phyloP scores from a whole-genome alignment of 257 asterid genomes.

The Jasminum sambac region DNA sequence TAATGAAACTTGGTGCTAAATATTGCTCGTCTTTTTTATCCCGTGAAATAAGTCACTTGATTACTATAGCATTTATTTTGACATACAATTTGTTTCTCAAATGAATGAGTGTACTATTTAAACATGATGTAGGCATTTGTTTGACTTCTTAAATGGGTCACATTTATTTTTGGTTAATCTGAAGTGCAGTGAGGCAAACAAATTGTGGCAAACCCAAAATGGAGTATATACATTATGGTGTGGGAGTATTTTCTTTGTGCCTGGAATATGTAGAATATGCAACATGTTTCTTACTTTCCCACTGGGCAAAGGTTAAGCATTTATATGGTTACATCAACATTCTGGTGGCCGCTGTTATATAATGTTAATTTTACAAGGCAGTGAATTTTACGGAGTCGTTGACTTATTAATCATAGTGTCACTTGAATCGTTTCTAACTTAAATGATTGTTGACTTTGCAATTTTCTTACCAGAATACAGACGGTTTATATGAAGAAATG shows the following conservation, averaged over 20 bases:
- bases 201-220: background rate
- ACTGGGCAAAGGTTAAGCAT: background rate
- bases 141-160: background rate
- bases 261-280: background rate
- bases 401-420: slow-evolving; percentile 28
- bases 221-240: background rate
- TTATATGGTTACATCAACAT: background rate
- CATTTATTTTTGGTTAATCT: background rate
- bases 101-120: background rate
- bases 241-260: background rate
- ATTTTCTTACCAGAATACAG: slow-evolving; percentile 69
- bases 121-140: background rate
- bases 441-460: slow-evolving; percentile 55
- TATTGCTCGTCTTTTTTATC: background rate
- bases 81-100: background rate
- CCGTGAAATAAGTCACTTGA: background rate
- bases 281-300: background rate
- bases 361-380: slow-evolving; percentile 21
- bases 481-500: slow-evolving; percentile 64
- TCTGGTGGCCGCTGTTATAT: slow-evolving; percentile 14
- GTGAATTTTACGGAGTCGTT: slow-evolving; percentile 27
- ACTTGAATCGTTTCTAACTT: slow-evolving; percentile 32
- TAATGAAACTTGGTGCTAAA: background rate
- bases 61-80: background rate
- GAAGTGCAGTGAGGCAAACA: background rate